These are phyloP conservation scores for Fistulinella prunicolor DNA, from an alignment of 768 basidiomycete species.

Conservation along the genomic window DNA sequence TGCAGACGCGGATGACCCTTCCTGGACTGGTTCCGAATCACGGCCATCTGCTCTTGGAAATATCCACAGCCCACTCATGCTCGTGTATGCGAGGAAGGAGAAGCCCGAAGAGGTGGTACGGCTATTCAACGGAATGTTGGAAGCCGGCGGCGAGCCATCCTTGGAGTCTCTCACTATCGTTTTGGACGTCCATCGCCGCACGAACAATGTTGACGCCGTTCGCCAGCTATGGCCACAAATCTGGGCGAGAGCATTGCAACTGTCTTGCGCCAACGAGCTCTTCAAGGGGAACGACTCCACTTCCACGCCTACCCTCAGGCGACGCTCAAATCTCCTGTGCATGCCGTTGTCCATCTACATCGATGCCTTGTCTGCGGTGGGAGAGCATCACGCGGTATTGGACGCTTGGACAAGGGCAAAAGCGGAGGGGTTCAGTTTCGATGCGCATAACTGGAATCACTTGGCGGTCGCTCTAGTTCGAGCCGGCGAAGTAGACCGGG, in stretches of 20 bases:
- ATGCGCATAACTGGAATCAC: conserved; percentile 91
- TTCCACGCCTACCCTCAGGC: conserved; percentile 16
- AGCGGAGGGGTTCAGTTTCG: conserved; percentile 67
- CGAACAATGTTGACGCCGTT: conserved; percentile 52
- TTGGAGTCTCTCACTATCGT: conserved; percentile 60
- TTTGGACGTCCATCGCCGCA: conserved; percentile 69
- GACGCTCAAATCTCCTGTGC: conserved; percentile 59
- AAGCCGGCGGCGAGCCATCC: conserved; percentile 54
- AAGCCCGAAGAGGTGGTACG: conserved; percentile 54
- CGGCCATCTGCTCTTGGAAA: conserved; percentile 46
- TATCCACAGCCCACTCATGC: conserved; percentile 61
- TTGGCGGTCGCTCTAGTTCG: conserved; percentile 71
- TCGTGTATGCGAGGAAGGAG: conserved; percentile 43
- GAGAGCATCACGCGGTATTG: conserved; percentile 59
- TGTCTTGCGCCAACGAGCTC: conserved; percentile 34
- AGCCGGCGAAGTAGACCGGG: conserved; percentile 77
- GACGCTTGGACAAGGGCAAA: conserved; percentile 65
- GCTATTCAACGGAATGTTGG: conserved; percentile 51
- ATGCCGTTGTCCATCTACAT: conserved; percentile 81
- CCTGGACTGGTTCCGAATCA: conserved; percentile 41
- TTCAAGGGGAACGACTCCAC: conserved; percentile 24
- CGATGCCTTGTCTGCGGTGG: conserved; percentile 64
- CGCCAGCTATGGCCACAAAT: conserved; percentile 68
- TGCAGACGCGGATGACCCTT: conserved; percentile 30
- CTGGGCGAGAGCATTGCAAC: conserved; percentile 51